A percentile compares a stretch with the other conserved stretches of the same genome.
Conservation (phyloP, 345 rosid species). For the Populus simonii region DNA sequence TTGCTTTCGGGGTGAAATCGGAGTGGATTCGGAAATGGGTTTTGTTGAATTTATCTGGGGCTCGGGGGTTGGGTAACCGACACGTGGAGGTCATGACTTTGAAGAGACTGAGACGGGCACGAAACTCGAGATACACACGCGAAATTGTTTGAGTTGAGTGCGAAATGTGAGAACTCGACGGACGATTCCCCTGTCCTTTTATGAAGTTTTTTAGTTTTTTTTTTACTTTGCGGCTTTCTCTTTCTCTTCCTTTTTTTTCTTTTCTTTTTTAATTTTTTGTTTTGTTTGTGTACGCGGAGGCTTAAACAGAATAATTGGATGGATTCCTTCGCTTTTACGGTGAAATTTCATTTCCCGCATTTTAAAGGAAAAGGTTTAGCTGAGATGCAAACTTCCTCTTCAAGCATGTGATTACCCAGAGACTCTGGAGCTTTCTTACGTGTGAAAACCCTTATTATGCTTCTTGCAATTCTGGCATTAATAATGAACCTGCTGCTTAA, state of each 20-base stretch:
- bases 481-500: not conserved
- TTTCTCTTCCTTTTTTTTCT: fast-evolving
- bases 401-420: not conserved
- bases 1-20: not conserved
- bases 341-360: not conserved
- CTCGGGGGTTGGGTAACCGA: not conserved
- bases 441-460: too few relatives aligned
- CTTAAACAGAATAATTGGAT: not conserved
- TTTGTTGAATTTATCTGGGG: not conserved
- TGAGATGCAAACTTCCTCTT: not conserved
- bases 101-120: not conserved
- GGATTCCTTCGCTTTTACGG: not conserved
- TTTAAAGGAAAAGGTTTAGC: not conserved
- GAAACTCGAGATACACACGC: not conserved
- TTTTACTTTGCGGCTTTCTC: not conserved
- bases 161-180: not conserved
- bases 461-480: not conserved
- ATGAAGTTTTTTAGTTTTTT: not conserved
- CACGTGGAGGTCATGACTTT: not conserved
- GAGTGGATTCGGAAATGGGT: not conserved
- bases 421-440: too few relatives aligned
- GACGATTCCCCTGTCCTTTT: not conserved
- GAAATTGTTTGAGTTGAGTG: too few relatives aligned
- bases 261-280: too few relatives aligned
- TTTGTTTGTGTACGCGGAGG: not conserved